Evolutionary conservation across 129 eudicot species (phyloP).

Genomic region (Tagetes patula): DNA sequence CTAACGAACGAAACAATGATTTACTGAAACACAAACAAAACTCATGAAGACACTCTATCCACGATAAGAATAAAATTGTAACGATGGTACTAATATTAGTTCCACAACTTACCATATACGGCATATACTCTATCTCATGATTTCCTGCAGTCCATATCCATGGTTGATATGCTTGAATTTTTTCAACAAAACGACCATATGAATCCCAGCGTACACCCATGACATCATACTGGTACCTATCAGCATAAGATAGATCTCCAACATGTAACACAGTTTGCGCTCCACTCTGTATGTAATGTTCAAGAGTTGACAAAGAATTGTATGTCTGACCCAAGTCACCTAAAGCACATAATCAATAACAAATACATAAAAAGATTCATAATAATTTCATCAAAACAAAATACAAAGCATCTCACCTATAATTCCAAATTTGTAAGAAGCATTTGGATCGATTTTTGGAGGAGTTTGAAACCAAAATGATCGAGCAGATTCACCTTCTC

Average conservation of each 20-base stretch:
- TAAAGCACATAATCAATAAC: slow-evolving; percentile 30
- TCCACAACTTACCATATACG: slow-evolving; percentile 53
- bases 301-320: slow-evolving; percentile 83
- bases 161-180: slow-evolving; percentile 80
- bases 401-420: slow-evolving; percentile 51
- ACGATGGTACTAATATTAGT: neutral
- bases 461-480: slow-evolving; percentile 90
- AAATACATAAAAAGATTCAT: neutral
- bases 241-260: slow-evolving; percentile 97
- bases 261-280: slow-evolving; percentile 75
- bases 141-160: slow-evolving; percentile 90
- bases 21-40: neutral
- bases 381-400: slow-evolving; percentile 4
- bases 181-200: slow-evolving; percentile 84
- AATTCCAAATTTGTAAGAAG: slow-evolving; percentile 84
- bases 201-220: slow-evolving; percentile 94
- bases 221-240: slow-evolving; percentile 63
- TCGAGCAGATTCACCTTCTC: slow-evolving; percentile 70
- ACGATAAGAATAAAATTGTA: neutral
- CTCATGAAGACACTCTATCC: neutral
- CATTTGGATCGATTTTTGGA: slow-evolving; percentile 72
- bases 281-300: slow-evolving; percentile 72
- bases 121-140: slow-evolving; percentile 86
- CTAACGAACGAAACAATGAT: neutral
- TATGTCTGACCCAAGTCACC: slow-evolving; percentile 97